Evolutionary conservation across 2,329 filamentous ascomycete genomes (phyloP), one percentile per base, ranked within the genome.

Genomic region (Diaporthe humulicola): DNA sequence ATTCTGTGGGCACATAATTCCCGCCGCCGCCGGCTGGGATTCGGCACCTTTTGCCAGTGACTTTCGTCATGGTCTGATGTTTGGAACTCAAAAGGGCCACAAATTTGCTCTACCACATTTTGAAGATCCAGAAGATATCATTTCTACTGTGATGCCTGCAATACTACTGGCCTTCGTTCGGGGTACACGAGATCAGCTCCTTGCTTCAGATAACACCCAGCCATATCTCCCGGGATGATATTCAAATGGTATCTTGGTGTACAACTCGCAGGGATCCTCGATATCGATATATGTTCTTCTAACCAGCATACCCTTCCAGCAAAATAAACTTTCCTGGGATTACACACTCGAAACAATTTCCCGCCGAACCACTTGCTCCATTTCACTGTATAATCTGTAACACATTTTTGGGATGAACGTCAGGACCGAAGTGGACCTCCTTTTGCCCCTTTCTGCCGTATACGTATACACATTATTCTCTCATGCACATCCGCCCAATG

Each of bases 271-370:
- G 61, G 61, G 61, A 38, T 67, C 42, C 30, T n/a, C 45, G n/a
- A 50, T 12, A 52, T 17, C 30, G 12, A 30, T 9, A 36, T 28
- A 28, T 38, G 6, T 6, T 7, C 7, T 25, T n/a, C 22, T 52
- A 8, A 38, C 61, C 30, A 50, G 61, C 61, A 67, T 67, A 52
- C 30, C 61, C 61, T 50, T 67, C 30, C 30, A 10, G 12, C 6
- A 30, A 14, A 67, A 67, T 67, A 38, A 67, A 67, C 61, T 52
- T 67, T 67, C 42, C 61, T 30, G 42, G 61, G 61, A 67, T 67
- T 15, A 17, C 12, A 25, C 52, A 22, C 42, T 67, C 61, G n/a
- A 52, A 67, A 67, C 38, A 67, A 38, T 50, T 67, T 67, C 61
- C 61, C 42, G 42, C 22, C 17, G 42, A 38, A 67, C 42, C 30